Conservation (phyloP, 139 green algal genomes). For the Axilococcus clingmanii region DNA sequence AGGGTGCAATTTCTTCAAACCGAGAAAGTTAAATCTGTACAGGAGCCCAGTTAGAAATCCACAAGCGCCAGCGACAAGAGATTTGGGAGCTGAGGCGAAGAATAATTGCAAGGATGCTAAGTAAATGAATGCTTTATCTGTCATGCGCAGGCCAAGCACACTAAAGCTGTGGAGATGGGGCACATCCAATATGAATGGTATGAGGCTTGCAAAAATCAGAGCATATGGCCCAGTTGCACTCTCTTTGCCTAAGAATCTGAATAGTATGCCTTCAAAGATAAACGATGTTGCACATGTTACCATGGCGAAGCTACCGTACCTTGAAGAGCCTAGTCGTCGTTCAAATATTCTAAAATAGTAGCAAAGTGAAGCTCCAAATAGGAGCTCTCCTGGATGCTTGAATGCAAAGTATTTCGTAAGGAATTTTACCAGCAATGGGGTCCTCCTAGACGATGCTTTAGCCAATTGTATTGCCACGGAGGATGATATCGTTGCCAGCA, state of each 20-base stretch:
- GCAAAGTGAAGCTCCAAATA: slow-evolving; percentile 33
- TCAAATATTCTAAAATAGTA: slow-evolving; percentile 59
- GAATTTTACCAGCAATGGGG: slow-evolving; percentile 10
- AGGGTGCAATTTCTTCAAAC: slow-evolving; percentile 10
- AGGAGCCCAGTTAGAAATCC: slow-evolving; percentile 41
- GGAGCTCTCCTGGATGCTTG: slow-evolving; percentile 34
- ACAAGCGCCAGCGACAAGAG: slow-evolving; percentile 15
- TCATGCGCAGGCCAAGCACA: slow-evolving; percentile 43
- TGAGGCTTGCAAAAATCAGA: slow-evolving; percentile 50
- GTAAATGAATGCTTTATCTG: slow-evolving; percentile 61
- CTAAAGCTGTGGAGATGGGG: slow-evolving; percentile 34
- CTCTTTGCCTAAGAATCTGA: not conserved
- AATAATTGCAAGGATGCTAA: slow-evolving; percentile 54
- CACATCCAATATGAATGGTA: slow-evolving; percentile 46
- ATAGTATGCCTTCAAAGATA: slow-evolving; percentile 18
- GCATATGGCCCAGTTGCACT: slow-evolving; percentile 29
- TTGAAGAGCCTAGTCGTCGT: slow-evolving; percentile 30
- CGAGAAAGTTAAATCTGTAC: slow-evolving; percentile 43
- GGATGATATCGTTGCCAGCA: slow-evolving; percentile 21
- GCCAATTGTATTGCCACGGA: slow-evolving; percentile 26
- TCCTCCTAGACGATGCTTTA: slow-evolving; percentile 12
- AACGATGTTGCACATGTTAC: slow-evolving; percentile 17
- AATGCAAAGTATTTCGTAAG: slow-evolving; percentile 30
- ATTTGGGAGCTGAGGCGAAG: slow-evolving; percentile 19
- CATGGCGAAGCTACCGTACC: slow-evolving; percentile 41